Base-by-base conservation (phyloP, 2,329 filamentous ascomycete genomes). In the Exophiala phaeomuriformis region DNA sequence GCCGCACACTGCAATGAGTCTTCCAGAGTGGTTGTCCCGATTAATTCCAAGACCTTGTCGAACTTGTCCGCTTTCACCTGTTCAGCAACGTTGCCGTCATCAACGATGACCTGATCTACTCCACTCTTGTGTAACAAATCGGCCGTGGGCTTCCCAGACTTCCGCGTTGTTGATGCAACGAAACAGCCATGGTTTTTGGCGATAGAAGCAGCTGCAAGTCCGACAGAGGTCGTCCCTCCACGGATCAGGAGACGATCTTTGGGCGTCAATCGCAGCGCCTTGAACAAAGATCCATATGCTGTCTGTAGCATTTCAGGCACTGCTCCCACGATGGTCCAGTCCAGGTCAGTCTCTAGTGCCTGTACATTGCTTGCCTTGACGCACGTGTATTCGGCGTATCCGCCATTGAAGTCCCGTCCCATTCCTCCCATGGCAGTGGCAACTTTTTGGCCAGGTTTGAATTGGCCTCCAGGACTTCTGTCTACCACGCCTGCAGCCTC, bases 231-330 rank as follows among this genome's bases (percentile, higher is more conserved):
- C 3, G 76, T 77, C 0, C 73, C 75, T 1, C 76, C 75, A 3
- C 75, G 66, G n/a, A 78, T 66, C n/a, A 78, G 64, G 48, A 78
- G 52, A 9, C 65, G 68, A 7, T 78, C 73, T 0, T 68, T 70
- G 7, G 65, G 61, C 44, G 67, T 50, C 19, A 77, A 48, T 41
- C 66, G 62, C 44, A 78, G 59, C 3, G 66, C 63, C 43, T 63
- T 65, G n/a, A 71, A 69, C 36, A 78, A 54, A 4, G 67, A 67
- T 0, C 75, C 75, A 61, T 70, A 77, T 1, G 75, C 71, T 2
- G 75, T 77, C 64, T 77, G 74, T 54, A 78, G 53, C 75, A 78
- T 77, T 63, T 77, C 75, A 2, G 74, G 75, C 49, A 75, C 64
- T 1, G 75, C 74, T 3, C 73, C 76, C 1, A 78, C 56, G 1